Evolutionary conservation across 1,139 yeast genomes (phyloP).

Genomic region (Geotrichum restrictum): DNA sequence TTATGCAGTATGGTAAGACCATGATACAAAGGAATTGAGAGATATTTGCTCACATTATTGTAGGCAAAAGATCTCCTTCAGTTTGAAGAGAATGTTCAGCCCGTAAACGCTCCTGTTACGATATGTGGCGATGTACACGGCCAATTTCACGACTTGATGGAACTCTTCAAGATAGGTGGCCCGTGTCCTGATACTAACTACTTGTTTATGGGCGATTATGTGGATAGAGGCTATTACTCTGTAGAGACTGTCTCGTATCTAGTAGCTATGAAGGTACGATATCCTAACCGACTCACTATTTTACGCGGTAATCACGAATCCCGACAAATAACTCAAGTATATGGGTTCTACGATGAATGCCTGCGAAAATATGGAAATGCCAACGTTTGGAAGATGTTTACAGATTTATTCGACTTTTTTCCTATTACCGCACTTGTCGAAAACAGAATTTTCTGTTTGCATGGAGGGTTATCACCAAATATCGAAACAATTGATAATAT

Average conservation of each 20-base stretch:
- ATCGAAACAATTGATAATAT: slow-evolving; percentile 82
- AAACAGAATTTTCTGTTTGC: slow-evolving; percentile 79
- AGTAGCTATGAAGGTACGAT: slow-evolving; percentile 70
- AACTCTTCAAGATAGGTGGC: slow-evolving; percentile 76
- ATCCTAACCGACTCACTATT: slow-evolving; percentile 76
- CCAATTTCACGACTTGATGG: slow-evolving; percentile 81
- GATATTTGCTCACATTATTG: not conserved
- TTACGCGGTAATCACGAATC: slow-evolving; percentile 91
- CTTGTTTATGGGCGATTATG: slow-evolving; percentile 81
- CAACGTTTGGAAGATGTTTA: slow-evolving; percentile 87
- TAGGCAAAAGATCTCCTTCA: slow-evolving; percentile 32
- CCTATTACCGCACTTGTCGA: slow-evolving; percentile 80
- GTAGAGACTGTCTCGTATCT: slow-evolving; percentile 72
- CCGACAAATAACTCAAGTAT: slow-evolving; percentile 87
- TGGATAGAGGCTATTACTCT: slow-evolving; percentile 88
- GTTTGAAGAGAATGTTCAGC: slow-evolving; percentile 62
- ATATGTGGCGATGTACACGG: slow-evolving; percentile 95
- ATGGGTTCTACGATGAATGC: slow-evolving; percentile 93
- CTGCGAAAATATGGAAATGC: slow-evolving; percentile 84
- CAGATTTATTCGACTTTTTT: slow-evolving; percentile 85
- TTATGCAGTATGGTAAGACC: slow-evolving; percentile 54
- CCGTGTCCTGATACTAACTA: slow-evolving; percentile 72
- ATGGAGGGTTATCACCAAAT: slow-evolving; percentile 83
- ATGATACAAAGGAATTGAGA: not conserved
- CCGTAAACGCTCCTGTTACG: slow-evolving; percentile 83